Base-by-base conservation (phyloP, 805 yeast species). In the Saccharomycopsis babjevae region DNA sequence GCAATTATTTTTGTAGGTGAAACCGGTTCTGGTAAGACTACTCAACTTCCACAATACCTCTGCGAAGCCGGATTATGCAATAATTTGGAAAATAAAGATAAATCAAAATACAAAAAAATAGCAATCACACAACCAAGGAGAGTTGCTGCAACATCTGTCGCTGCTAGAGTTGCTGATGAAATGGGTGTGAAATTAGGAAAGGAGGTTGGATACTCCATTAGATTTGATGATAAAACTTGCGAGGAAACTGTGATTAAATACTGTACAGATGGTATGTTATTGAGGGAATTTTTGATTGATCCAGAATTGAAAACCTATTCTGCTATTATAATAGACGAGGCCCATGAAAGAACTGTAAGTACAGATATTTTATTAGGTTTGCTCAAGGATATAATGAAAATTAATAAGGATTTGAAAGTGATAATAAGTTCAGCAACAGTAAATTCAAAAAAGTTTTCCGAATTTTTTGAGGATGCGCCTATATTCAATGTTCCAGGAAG, bases 91-190 rank as follows among this genome's bases (percentile, higher is more conserved):
- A 59, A 59, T 15, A 32, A 56, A 25, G 59, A 59, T 40, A 32
- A 22, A 16, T 18, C 56, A 18, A 81, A 82, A 0, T 76, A 88
- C 43, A 82, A 71, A 65, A 83, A 76, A 64, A 78, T 92, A 5
- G 97, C 91, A 1, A 89, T 96, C 67, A 92, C 97, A 0, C 97
- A 92, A 71, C 98, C 98, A 0, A 81, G 98, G 68, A 78, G 98
- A 68, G 97, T 93, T 8, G 98, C 98, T 0, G 98, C 98, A 0
- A 87, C 84, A 58, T 85, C 89, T 56, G 96, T 91, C 56, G 97
- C 99, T 0, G 72, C 86, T 1, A 81, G 99, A 68, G 98, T 93
- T 1, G 91, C 97, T 0, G 90, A 89, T 55, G 99, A 93, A 72
- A 84, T 89, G 79, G 86, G 86, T 7, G 84, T 84, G 1, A 71